Base-by-base conservation (phyloP, 306 rosid genomes). In the Malus sieversii region DNA sequence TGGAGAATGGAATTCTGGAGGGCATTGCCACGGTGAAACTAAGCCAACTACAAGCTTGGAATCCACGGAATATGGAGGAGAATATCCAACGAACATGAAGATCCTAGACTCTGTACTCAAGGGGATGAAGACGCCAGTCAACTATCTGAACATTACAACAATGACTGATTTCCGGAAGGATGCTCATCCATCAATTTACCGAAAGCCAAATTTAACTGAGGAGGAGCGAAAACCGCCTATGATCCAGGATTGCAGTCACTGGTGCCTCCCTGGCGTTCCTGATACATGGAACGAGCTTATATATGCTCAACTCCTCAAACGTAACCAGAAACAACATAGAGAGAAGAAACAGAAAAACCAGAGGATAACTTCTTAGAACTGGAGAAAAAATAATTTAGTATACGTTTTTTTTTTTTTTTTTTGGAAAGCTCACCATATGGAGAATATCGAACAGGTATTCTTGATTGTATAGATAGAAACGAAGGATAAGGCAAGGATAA, bases 211-310 rank as follows among this genome's bases (percentile, higher is more conserved):
- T 40, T 66, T 84, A 76, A 79, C 86, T 5, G 81, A n/a, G 66
- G 87, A 45, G 64, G 89, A 89, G 72, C 45, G 65, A 6, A 40
- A 53, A 15, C 35, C 53, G 10, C 84, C 86, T 1, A 75, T 83
- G 48, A 42, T 53, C 71, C 90, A 89, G 74, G 93, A 88, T 79
- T 89, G 93, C 75, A 86, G 87, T 48, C 93, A 89, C 82, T 89
- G 93, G 93, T 86, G 90, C 78, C 71, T 88, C 77, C 93, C 93
- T 15, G 93, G 93, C 46, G 89, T 86, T 38, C 93, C 89, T 12
- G 89, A 89, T 75, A 77, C 87, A 40, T 86, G 90, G 90, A 88
- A 89, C 35, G 86, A 89, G 60, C 48, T 78, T 6, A 13, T 78
- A 16, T 78, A 72, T 78, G 66, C 82, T 71, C 77, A 72, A 48